phyloP scores from a whole-genome alignment of 2,329 filamentous ascomycete genomes.

The Penicillium decumbens region DNA sequence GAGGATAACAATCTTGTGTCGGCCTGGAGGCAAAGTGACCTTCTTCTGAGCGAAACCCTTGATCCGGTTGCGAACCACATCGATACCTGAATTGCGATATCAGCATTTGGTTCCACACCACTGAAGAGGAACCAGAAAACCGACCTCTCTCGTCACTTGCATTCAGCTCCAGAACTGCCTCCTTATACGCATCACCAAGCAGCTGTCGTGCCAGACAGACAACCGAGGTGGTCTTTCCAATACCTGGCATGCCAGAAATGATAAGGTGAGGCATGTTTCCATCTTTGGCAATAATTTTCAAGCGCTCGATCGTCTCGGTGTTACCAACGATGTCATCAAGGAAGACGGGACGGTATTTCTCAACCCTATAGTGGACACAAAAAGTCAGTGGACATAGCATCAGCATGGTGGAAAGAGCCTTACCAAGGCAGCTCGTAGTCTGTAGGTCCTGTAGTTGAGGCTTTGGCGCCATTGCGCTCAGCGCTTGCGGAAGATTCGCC shows the following conservation, averaged over 20 bases:
- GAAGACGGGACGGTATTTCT: conserved; percentile 94
- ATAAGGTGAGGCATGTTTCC: conserved; percentile 99
- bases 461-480: conserved; percentile 40
- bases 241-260: conserved; percentile 98
- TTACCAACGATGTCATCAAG: conserved; percentile 97
- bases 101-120: neutral
- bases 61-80: conserved; percentile 94
- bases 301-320: conserved; percentile 90
- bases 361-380: conserved; percentile 63
- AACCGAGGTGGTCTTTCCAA: conserved; percentile 95
- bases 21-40: conserved; percentile 82
- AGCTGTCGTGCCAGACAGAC: conserved; percentile 88
- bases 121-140: neutral
- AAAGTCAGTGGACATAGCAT: conserved; percentile 11
- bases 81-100: conserved; percentile 61
- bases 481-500: conserved; percentile 47
- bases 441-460: conserved; percentile 36
- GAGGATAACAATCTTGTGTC: conserved; percentile 94
- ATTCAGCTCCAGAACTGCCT: conserved; percentile 93
- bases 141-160: conserved; percentile 86
- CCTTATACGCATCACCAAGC: conserved; percentile 89
- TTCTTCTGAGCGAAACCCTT: conserved; percentile 99
- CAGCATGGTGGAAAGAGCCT: neutral
- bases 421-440: conserved; percentile 51
- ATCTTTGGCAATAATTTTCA: conserved; percentile 97